phyloP scores from a whole-genome alignment of 2,329 filamentous ascomycete species.

The Alternaria atra region DNA sequence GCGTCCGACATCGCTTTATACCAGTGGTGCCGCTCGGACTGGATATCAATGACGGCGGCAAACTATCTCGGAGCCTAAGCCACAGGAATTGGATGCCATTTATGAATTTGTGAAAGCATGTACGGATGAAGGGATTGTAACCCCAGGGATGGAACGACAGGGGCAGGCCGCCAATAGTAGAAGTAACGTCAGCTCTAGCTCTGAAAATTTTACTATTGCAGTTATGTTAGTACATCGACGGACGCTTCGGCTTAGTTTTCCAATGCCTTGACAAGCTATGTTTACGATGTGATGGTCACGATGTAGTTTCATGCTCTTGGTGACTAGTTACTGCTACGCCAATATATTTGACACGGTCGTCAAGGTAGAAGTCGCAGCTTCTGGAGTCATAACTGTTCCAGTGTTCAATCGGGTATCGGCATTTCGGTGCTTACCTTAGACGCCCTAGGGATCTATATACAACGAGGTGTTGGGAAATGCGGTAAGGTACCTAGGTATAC shows the following conservation, averaged over 20 bases:
- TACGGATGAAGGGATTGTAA: neutral
- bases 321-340: neutral
- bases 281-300: neutral
- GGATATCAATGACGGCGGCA: neutral
- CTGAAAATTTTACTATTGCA: no score
- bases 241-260: neutral
- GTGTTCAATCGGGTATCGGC: neutral
- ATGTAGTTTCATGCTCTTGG: neutral
- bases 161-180: neutral
- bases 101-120: neutral
- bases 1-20: neutral
- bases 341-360: neutral
- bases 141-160: neutral
- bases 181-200: neutral
- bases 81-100: neutral
- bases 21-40: neutral
- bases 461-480: neutral
- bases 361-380: neutral
- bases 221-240: neutral
- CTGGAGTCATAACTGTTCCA: neutral
- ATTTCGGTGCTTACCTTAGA: neutral
- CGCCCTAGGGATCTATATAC: neutral
- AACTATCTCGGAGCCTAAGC: neutral
- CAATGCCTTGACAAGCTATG: neutral
- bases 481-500: neutral